A percentile compares a stretch with the other conserved stretches of the same genome.
phyloP scores from a whole-genome alignment of 2,329 filamentous ascomycete genomes.

The Myriosclerotinia duriaeana region DNA sequence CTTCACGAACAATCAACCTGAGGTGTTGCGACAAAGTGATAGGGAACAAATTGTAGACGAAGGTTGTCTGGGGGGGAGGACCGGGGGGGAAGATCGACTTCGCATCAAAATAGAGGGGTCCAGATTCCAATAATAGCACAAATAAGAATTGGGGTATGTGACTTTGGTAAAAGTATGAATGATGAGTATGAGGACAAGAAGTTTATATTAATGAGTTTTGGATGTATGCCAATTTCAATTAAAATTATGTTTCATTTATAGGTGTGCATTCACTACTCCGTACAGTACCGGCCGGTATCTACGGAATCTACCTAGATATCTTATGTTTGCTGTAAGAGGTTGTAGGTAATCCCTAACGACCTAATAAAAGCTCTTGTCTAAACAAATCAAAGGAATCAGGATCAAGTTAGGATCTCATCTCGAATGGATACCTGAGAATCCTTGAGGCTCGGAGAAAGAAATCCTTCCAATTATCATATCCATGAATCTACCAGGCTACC shows the following conservation, averaged over 20 bases:
- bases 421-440: background rate
- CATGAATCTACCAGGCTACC: too few species aligned
- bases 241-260: too few species aligned
- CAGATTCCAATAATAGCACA: slow-evolving; percentile 14
- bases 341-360: background rate
- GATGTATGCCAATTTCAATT: too few species aligned
- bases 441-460: slow-evolving; percentile 8
- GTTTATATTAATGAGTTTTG: too few species aligned
- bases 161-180: background rate
- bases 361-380: background rate
- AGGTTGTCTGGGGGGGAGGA: slow-evolving; percentile 3
- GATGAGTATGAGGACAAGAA: background rate
- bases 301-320: too few species aligned
- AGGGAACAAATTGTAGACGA: slow-evolving; percentile 11
- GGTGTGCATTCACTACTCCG: too few species aligned
- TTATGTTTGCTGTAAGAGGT: too few species aligned
- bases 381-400: background rate
- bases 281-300: too few species aligned
- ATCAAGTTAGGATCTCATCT: background rate
- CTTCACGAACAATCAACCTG: background rate
- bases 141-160: slow-evolving; percentile 8
- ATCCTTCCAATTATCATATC: background rate
- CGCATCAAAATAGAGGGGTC: slow-evolving; percentile 13
- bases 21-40: background rate
- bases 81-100: slow-evolving; percentile 9